A percentile compares a stretch with the other conserved stretches of the same genome.
phyloP scores from a whole-genome alignment of 2,329 filamentous ascomycete species.

The Biscogniauxia mediterranea region DNA sequence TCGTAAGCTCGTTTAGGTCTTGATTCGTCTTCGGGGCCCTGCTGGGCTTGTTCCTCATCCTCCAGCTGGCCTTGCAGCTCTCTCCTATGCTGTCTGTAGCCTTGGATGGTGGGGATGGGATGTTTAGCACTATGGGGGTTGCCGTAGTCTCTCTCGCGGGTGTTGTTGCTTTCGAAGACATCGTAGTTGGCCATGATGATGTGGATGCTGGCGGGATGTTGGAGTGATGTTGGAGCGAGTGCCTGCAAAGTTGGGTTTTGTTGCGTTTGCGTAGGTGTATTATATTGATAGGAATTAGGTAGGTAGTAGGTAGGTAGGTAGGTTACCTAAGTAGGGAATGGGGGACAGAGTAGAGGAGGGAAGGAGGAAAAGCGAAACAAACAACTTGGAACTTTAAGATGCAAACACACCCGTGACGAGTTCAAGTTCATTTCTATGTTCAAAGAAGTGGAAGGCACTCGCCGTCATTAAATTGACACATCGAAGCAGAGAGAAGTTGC shows the following conservation, averaged over 20 bases:
- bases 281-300: no score
- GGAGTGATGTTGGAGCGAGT: not conserved
- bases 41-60: slow-evolving; percentile 32
- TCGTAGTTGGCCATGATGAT: slow-evolving; percentile 17
- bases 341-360: not conserved
- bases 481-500: not conserved
- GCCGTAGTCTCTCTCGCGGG: slow-evolving; percentile 16
- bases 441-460: not conserved
- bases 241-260: not conserved
- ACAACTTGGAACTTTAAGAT: no score
- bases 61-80: slow-evolving; percentile 42
- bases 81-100: slow-evolving; percentile 46
- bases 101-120: slow-evolving; percentile 45
- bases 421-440: not conserved
- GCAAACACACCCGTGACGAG: no score
- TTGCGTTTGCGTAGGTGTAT: not conserved
- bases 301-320: no score
- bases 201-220: not conserved
- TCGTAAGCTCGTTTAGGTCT: slow-evolving; percentile 35
- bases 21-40: slow-evolving; percentile 35
- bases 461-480: not conserved
- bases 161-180: slow-evolving; percentile 17
- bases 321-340: no score
- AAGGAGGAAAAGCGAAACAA: not conserved
- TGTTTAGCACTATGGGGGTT: slow-evolving; percentile 27